Conservation (phyloP, 495 filamentous ascomycete species). For the Delitschia confertaspora region DNA sequence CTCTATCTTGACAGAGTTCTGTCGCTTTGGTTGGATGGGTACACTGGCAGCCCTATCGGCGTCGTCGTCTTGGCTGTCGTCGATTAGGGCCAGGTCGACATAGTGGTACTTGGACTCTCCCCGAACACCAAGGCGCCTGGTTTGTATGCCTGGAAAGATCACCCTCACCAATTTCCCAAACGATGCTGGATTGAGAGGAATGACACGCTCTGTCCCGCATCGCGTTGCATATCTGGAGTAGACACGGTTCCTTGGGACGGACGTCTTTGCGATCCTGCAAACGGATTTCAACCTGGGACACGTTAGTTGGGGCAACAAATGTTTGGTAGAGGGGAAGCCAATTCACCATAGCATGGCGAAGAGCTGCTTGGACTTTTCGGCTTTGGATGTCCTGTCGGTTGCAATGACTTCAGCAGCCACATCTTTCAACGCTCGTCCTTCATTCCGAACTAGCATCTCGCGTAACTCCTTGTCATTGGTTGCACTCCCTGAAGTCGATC, state of each 20-base stretch:
- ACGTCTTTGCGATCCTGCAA: slow-evolving; percentile 69
- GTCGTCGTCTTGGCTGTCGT: slow-evolving; percentile 38
- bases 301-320: slow-evolving; percentile 1
- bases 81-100: slow-evolving; percentile 68
- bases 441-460: slow-evolving; percentile 68
- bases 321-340: neutral
- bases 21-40: slow-evolving; percentile 4
- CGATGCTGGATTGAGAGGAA: slow-evolving; percentile 87
- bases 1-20: slow-evolving; percentile 35
- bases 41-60: slow-evolving; percentile 1
- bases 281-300: slow-evolving; percentile 65
- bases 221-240: slow-evolving; percentile 87
- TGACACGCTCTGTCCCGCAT: slow-evolving; percentile 86
- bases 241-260: slow-evolving; percentile 84
- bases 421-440: slow-evolving; percentile 64
- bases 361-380: slow-evolving; percentile 90
- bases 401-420: slow-evolving; percentile 73
- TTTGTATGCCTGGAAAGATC: slow-evolving; percentile 89
- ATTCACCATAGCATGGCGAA: slow-evolving; percentile 95
- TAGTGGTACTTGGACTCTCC: slow-evolving; percentile 99
- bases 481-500: slow-evolving; percentile 55
- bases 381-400: slow-evolving; percentile 68
- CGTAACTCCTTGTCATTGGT: slow-evolving; percentile 90
- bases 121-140: slow-evolving; percentile 79
- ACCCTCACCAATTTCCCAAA: slow-evolving; percentile 96